phyloP scores from a whole-genome alignment of 352 stramenopile species.

The Phytophthora vignae region DNA sequence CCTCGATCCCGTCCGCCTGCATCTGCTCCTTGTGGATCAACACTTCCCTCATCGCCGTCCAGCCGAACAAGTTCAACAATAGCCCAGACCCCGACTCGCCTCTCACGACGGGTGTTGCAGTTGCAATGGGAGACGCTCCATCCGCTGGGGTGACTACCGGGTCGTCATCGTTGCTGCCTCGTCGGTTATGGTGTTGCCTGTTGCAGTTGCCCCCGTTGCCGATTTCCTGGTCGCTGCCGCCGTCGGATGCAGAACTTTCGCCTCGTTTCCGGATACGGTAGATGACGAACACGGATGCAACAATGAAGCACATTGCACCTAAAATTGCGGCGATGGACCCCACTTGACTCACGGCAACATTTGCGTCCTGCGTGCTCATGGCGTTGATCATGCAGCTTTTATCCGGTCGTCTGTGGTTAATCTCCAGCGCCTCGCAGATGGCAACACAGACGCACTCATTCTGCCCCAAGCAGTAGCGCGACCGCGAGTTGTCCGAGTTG shows the following conservation, averaged over 20 bases:
- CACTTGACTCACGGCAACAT: conserved; percentile 22
- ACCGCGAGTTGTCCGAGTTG: conserved; percentile 41
- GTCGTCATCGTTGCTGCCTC: conserved; percentile 34
- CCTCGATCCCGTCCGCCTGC: conserved; percentile 41
- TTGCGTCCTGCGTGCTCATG: conserved; percentile 38
- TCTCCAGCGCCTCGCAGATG: conserved; percentile 44
- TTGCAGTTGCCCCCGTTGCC: conserved; percentile 1
- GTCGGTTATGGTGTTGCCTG: conserved; percentile 18
- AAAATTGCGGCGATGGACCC: conserved; percentile 47
- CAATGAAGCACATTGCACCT: conserved; percentile 56
- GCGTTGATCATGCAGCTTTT: conserved; percentile 44
- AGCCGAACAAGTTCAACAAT: conserved; percentile 65
- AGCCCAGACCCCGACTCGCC: conserved; percentile 36
- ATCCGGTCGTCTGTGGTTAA: conserved; percentile 28
- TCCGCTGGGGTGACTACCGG: conserved; percentile 37
- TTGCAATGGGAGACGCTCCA: conserved; percentile 40
- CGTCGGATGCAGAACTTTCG: conserved; percentile 31
- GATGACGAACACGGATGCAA: conserved; percentile 57
- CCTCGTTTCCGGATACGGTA: conserved; percentile 54
- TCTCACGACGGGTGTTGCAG: conserved; percentile 38
- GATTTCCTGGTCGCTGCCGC: conserved; percentile 19
- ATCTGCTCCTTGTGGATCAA: conserved; percentile 65
- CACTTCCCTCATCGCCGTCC: conserved; percentile 59
- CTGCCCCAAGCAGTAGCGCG: conserved; percentile 46
- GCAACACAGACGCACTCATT: conserved; percentile 55